phyloP scores from a whole-genome alignment of 2,329 filamentous ascomycete genomes.

The Trichoderma sp. region DNA sequence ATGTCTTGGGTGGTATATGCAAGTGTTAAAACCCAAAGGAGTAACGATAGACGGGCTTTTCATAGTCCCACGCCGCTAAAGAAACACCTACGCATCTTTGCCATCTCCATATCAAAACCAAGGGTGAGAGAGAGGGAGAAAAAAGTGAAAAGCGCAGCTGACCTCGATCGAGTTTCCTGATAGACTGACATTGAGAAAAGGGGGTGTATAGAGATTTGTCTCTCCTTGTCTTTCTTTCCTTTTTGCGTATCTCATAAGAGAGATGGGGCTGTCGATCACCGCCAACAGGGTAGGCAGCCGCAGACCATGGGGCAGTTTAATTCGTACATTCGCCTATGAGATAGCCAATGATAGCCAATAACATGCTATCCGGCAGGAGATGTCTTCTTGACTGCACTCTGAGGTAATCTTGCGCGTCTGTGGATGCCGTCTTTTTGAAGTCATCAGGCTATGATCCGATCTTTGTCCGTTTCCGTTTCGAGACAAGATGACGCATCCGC shows the following conservation, averaged over 20 bases:
- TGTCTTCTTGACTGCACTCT: neutral
- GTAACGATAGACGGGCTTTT: neutral
- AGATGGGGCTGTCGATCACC: slow-evolving; percentile 25
- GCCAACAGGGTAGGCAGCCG: neutral
- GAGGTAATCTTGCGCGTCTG: neutral
- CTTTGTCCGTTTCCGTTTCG: neutral
- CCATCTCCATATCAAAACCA: neutral
- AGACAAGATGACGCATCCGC: neutral
- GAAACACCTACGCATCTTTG: neutral
- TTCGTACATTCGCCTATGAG: neutral
- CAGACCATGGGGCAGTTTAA: neutral
- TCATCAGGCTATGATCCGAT: neutral
- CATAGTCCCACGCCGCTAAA: slow-evolving; percentile 8
- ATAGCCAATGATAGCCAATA: neutral
- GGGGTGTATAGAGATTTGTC: neutral
- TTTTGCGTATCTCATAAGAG: neutral
- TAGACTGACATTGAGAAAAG: neutral
- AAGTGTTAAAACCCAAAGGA: neutral
- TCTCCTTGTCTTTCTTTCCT: neutral
- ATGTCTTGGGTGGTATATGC: neutral
- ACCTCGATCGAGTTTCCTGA: slow-evolving; percentile 4
- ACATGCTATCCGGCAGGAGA: neutral
- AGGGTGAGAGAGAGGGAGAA: neutral
- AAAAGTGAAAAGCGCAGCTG: neutral
- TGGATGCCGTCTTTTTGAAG: too few species aligned